These are phyloP conservation scores for Malus hybrid DNA, from an alignment of 331 rosid species.

Conservation along the genomic window DNA sequence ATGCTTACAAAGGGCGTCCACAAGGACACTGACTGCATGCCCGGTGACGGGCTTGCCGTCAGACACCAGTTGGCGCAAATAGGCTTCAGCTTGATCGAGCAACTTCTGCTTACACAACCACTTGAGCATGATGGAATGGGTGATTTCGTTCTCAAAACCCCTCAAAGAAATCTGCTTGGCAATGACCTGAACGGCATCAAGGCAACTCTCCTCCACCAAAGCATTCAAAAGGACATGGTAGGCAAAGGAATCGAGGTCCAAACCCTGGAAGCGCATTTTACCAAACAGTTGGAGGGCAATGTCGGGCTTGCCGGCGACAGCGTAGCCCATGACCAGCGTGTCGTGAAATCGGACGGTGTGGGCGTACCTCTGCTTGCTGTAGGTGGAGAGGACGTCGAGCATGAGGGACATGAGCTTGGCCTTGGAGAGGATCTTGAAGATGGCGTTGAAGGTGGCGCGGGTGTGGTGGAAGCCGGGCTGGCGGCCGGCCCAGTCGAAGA, in stretches of 20 bases:
- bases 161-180: conserved; percentile 36
- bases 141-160: conserved; percentile 39
- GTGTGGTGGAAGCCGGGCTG: conserved; percentile 54
- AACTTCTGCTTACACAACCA: conserved; percentile 38
- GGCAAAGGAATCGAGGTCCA: conserved; percentile 45
- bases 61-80: conserved; percentile 21
- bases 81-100: conserved; percentile 49
- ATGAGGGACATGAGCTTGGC: conserved; percentile 40
- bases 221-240: conserved; percentile 61
- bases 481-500: conserved; percentile 93
- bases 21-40: conserved; percentile 24
- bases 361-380: background rate
- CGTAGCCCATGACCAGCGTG: conserved; percentile 67
- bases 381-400: conserved; percentile 39
- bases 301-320: conserved; percentile 58
- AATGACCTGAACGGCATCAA: conserved; percentile 40
- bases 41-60: conserved; percentile 32
- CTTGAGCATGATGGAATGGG: conserved; percentile 38
- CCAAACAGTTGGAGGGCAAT: conserved; percentile 62
- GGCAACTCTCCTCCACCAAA: conserved; percentile 39
- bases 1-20: conserved; percentile 44
- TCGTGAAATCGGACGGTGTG: conserved; percentile 36
- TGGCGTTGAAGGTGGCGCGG: conserved; percentile 45
- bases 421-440: conserved; percentile 49
- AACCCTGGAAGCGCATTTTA: conserved; percentile 61